Conservation (phyloP, 2,329 filamentous ascomycete genomes). For the Pseudogymnoascus sp. region DNA sequence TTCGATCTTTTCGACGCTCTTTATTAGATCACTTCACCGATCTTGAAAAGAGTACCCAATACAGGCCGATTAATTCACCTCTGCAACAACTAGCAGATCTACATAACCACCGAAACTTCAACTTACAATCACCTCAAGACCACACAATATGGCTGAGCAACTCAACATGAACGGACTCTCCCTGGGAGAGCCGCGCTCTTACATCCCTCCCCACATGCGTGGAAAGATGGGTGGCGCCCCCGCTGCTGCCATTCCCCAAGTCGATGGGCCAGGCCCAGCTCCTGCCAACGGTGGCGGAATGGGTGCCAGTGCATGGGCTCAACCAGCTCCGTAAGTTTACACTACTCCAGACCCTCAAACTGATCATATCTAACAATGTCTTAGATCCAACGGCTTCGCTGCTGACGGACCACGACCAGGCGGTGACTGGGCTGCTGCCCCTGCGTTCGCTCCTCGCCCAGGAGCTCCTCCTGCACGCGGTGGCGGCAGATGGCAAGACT, state of each 20-base stretch:
- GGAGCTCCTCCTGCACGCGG: conserved; percentile 29
- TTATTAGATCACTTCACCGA: conserved; percentile 18
- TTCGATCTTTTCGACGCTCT: conserved; percentile 16
- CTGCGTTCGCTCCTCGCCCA: conserved; percentile 31
- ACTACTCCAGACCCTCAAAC: conserved; percentile 4
- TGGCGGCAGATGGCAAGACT: conserved; percentile 27
- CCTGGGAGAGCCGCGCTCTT: conserved; percentile 59
- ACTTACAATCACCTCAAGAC: neutral
- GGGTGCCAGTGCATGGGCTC: conserved; percentile 56
- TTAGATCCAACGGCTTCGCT: conserved; percentile 43
- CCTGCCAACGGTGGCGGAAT: conserved; percentile 32
- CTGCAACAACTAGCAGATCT: neutral
- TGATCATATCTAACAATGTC: conserved; percentile 10
- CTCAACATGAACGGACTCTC: conserved; percentile 73
- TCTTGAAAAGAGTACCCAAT: conserved; percentile 18
- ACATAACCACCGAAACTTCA: conserved; percentile 12
- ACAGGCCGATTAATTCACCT: neutral
- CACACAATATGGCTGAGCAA: conserved; percentile 67
- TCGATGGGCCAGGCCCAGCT: conserved; percentile 7
- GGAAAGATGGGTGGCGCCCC: conserved; percentile 39
- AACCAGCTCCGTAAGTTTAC: conserved; percentile 41
- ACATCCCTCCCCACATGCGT: conserved; percentile 82
- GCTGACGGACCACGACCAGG: conserved; percentile 26
- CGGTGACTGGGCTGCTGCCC: conserved; percentile 29
- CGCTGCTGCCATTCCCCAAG: conserved; percentile 11